phyloP scores from a whole-genome alignment of 169 alveolate genomes.

The Cryptosporidium andersoni region DNA sequence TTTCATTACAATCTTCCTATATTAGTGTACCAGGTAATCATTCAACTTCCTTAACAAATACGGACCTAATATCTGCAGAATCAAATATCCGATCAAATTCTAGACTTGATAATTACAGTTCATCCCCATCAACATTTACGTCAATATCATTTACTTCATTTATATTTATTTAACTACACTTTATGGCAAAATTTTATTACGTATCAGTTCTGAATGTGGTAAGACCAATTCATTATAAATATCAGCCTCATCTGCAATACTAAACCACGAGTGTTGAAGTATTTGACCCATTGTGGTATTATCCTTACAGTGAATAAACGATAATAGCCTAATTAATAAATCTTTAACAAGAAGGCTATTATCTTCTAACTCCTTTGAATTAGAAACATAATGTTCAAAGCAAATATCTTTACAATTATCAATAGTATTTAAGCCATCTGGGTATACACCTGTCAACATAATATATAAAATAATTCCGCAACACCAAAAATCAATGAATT shows the following conservation, averaged over 20 bases:
- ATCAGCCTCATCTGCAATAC: conserved; percentile 10
- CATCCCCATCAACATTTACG: conserved; percentile 65
- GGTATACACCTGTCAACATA: conserved; percentile 32
- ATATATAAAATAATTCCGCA: conserved; percentile 52
- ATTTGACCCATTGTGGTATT: conserved; percentile 23
- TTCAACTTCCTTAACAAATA: conserved; percentile 12
- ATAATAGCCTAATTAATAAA: conserved; percentile 72
- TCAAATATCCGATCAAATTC: conserved; percentile 18
- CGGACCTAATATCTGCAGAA: conserved; percentile 31
- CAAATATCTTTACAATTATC: conserved; percentile 1
- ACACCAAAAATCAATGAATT: conserved; percentile 51
- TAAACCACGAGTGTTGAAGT: conserved; percentile 61
- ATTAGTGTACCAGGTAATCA: conserved; percentile 14
- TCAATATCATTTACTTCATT: conserved; percentile 40
- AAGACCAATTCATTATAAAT: conserved; percentile 27
- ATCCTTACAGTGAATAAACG: conserved; percentile 40
- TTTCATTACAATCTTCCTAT: conserved; percentile 21
- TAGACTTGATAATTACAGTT: conserved; percentile 16
- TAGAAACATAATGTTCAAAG: conserved; percentile 6
- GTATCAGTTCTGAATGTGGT: conserved; percentile 39
- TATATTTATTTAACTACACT: conserved; percentile 1
- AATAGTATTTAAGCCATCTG: conserved; percentile 13
- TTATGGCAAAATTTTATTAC: conserved; percentile 3
- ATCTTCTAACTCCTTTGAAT: conserved; percentile 25
- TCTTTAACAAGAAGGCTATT: conserved; percentile 69